Base-by-base conservation (phyloP, 257 asterid species). In the Solanum corneliomulleri region DNA sequence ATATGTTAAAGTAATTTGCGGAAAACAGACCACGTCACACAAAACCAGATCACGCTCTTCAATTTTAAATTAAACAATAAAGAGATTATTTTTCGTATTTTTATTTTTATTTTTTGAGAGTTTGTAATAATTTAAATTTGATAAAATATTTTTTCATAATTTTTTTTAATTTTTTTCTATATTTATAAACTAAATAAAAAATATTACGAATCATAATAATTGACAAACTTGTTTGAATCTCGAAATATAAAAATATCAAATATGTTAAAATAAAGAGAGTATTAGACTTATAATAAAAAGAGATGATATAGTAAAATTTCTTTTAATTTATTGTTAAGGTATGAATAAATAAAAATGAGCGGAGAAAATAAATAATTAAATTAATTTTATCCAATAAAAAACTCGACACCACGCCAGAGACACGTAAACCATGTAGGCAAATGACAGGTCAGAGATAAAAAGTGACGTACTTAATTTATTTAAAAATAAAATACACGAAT, bases 1-100 rank as follows among this genome's bases (percentile, higher is more conserved):
- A 71, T 75, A 87, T 56, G 23, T 52, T 62, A 37, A 64, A 78
- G 29, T 83, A 88, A 85, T 75, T 87, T 14, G 44, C 80, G 14
- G 31, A 13, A 27, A 52, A 87, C 83, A 35, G 87, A 82, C 89
- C 97, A 93, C 98, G 96, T 94, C 95, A 89, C 98, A 94, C 95
- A 56, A 56, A 56, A 56, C 2, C 62, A 56, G n/a, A 56, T 18
- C 62, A 52, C 62, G 1, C 9, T 56, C n/a, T 56, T 52, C 4
- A 56, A 56, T 56, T 18, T 56, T 56, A 52, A 23, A 16, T 52
- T 52, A 6, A 52, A 52, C 20, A 52, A 52, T 6, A 52, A 18
- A 52, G 62, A 52, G 0, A 31, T 33, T 33, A 33, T 33, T 33
- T 33, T 33, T 33, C 0, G 5, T 33, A 1, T 33, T 4, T 33